Percentiles rank a stretch among this genome's conserved stretches.
Conservation (phyloP, 73 alveolate species). For the Paramecium pentaurelia region DNA sequence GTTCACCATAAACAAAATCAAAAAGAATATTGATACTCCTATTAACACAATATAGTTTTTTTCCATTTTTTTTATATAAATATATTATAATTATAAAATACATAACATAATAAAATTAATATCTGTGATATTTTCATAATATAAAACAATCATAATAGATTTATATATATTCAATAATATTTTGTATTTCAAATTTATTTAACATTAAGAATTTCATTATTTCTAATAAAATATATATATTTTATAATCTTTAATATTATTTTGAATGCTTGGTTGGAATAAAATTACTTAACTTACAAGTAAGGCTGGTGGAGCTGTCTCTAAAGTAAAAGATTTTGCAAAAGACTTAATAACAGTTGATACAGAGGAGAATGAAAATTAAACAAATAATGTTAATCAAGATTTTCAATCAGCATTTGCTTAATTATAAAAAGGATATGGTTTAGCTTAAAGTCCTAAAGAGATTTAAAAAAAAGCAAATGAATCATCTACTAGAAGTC, state of each 20-base stretch:
- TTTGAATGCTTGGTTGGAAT: conserved; percentile 21
- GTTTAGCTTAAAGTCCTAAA: neutral
- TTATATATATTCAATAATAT: too few species aligned
- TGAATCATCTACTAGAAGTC: neutral
- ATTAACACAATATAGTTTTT: neutral
- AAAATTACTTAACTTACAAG: neutral
- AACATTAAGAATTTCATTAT: neutral
- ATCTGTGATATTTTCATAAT: neutral
- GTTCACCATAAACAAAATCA: neutral
- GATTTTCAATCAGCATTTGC: neutral
- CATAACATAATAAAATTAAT: neutral
- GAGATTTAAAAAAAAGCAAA: neutral
- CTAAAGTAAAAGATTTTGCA: conserved; percentile 18
- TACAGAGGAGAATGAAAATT: neutral
- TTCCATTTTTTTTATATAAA: neutral
- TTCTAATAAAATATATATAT: neutral
- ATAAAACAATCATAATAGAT: neutral
- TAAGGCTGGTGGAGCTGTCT: conserved; percentile 8
- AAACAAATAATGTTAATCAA: neutral
- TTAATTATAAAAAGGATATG: neutral
- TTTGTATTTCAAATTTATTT: too few species aligned
- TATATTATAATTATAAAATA: neutral
- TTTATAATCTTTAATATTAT: neutral
- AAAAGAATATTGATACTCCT: neutral
- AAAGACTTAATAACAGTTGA: conserved; percentile 40